Evolutionary conservation across 805 yeast species (phyloP).

Genomic region (Jamesozyma spencerorum): DNA sequence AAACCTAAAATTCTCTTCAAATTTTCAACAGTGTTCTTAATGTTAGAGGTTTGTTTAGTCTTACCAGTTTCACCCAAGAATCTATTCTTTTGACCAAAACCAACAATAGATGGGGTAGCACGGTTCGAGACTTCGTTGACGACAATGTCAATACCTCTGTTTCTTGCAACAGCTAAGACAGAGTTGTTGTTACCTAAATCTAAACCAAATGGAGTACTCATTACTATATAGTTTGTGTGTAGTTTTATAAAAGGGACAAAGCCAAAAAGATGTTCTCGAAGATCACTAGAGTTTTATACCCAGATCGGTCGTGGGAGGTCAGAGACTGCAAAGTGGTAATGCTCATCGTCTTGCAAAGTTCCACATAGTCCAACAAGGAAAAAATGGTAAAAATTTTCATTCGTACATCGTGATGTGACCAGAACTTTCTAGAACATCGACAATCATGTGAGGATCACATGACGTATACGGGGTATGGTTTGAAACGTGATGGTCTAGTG

Average conservation of each 20-base stretch:
- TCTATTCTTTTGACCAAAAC: constrained; percentile 84
- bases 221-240: constrained; percentile 22
- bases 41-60: constrained; percentile 91
- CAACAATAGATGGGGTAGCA: constrained; percentile 85
- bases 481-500: too few species aligned
- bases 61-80: constrained; percentile 92
- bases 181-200: constrained; percentile 94
- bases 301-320: too few species aligned
- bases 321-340: too few species aligned
- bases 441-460: background rate
- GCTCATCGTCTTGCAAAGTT: background rate
- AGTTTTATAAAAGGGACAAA: background rate
- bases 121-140: constrained; percentile 99
- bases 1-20: constrained; percentile 89
- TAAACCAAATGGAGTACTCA: constrained; percentile 95
- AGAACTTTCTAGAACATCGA: constrained; percentile 1
- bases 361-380: background rate
- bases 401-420: constrained; percentile 1
- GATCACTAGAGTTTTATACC: too few species aligned
- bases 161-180: constrained; percentile 92
- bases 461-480: background rate
- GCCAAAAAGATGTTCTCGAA: too few species aligned
- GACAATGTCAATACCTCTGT: constrained; percentile 96
- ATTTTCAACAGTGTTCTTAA: constrained; percentile 93
- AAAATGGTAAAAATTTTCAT: constrained; percentile 3